Conservation (phyloP, 177 flowering plant genomes). For the Vitis hybrid region DNA sequence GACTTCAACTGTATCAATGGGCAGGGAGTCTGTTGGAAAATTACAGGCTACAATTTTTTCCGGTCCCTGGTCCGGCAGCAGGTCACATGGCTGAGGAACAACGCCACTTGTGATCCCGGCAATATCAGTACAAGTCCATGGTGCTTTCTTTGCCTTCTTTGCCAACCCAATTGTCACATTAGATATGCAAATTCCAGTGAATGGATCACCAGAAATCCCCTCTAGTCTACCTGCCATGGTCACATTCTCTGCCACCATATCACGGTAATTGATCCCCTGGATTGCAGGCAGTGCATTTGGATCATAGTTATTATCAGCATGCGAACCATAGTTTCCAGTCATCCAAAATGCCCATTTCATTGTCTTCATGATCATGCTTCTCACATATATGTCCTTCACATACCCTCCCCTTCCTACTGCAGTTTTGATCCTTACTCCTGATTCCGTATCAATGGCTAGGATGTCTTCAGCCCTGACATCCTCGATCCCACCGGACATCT, state of each 20-base stretch:
- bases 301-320: constrained; percentile 45
- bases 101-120: constrained; percentile 57
- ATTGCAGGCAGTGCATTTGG: constrained; percentile 53
- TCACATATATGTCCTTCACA: constrained; percentile 52
- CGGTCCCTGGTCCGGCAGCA: constrained; percentile 34
- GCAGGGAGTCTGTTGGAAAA: constrained; percentile 50
- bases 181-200: constrained; percentile 60
- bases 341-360: constrained; percentile 66
- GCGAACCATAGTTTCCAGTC: constrained; percentile 54
- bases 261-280: constrained; percentile 41
- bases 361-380: constrained; percentile 42
- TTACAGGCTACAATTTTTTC: constrained; percentile 24
- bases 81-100: constrained; percentile 45
- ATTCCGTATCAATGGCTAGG: constrained; percentile 43
- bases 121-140: constrained; percentile 60
- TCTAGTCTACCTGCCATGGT: constrained; percentile 46
- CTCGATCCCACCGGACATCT: constrained; percentile 65
- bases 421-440: constrained; percentile 62
- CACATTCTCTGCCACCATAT: constrained; percentile 47
- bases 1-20: constrained; percentile 39
- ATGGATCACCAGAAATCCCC: constrained; percentile 48
- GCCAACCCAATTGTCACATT: constrained; percentile 45
- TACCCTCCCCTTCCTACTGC: constrained; percentile 62
- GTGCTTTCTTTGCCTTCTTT: constrained; percentile 42
- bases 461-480: constrained; percentile 61